Base-by-base conservation (phyloP, 192 early-diverging fungal genomes). In the Coemansia furcata region DNA sequence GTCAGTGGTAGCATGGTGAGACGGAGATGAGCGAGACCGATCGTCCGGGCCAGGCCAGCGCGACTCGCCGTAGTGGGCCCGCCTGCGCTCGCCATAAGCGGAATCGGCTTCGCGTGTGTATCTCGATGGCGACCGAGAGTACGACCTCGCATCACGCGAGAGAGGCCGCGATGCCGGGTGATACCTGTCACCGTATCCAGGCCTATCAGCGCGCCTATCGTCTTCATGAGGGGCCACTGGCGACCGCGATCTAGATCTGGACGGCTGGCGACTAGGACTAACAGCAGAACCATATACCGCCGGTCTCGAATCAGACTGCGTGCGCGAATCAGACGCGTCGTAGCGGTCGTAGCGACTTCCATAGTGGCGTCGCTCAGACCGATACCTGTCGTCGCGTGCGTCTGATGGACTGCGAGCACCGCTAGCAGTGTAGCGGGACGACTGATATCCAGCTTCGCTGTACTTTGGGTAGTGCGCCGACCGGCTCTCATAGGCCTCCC, bases 321-420 rank as follows among this genome's bases (percentile, higher is more conserved):
- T 17, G 21, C 59, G 59, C 47, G 46, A 19, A 14, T 66, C 70
- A 6, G 15, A 43, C 0, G 46, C 43, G 5, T 52, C 54, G 33
- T 74, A 52, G 26, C 77, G 77, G 33, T 68, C 72, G 43, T 71
- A 65, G 46, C 77, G 70, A 26, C 71, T 62, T 14, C 43, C 44
- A 33, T 77, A 68, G 60, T 72, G 60, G 10, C 78, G 67, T 12
- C 74, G 73, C 58, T 70, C 78, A 6, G 67, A 35, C 19, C 74
- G 79, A 37, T 77, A 75, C 17, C 60, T 47, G 19, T 63, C 54
- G 11, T 67, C 67, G 21, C 65, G 63, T 8, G 55, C 17, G 11
- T 76, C 74, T 36, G 55, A 58, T 6, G 79, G 74, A 57, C 79
- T 81, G 35, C 69, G 73, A 3, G 62, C 59, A 10, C 59, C 67